Percentiles rank a stretch among this genome's conserved stretches.
Conservation (phyloP, 305 asterid species). For the Vinca major region DNA sequence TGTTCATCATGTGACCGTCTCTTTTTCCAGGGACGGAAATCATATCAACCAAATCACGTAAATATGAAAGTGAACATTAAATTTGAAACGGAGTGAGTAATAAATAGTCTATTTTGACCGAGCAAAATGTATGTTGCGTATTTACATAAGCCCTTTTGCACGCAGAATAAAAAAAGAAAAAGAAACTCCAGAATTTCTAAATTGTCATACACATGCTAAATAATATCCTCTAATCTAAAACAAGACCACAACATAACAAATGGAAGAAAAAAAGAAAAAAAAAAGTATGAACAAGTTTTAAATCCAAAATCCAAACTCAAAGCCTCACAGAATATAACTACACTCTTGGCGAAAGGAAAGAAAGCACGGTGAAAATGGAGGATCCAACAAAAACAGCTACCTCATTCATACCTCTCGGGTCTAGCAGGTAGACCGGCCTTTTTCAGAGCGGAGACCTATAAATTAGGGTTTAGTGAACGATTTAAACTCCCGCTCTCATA, state of each 20-base stretch:
- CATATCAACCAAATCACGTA: no score
- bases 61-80: no score
- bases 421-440: background rate
- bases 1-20: no score
- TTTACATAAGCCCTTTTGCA: no score
- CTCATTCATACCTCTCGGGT: background rate
- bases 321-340: constrained; percentile 2
- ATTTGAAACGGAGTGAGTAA: no score
- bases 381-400: background rate
- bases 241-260: background rate
- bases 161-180: no score
- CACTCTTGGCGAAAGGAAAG: background rate
- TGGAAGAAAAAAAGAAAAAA: background rate
- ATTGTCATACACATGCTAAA: background rate
- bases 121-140: no score
- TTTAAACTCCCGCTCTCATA: background rate
- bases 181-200: background rate
- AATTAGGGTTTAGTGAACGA: background rate
- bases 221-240: constrained; percentile 1
- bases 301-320: constrained; percentile 8
- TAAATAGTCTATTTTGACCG: no score
- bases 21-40: no score
- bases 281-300: constrained; percentile 1
- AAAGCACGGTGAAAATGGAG: background rate
- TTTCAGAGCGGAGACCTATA: background rate